A percentile compares a stretch with the other conserved stretches of the same genome.
These are phyloP conservation scores for Salpingoeca rosetta DNA, from an alignment of 78 protist genomes.

Conservation along the genomic window DNA sequence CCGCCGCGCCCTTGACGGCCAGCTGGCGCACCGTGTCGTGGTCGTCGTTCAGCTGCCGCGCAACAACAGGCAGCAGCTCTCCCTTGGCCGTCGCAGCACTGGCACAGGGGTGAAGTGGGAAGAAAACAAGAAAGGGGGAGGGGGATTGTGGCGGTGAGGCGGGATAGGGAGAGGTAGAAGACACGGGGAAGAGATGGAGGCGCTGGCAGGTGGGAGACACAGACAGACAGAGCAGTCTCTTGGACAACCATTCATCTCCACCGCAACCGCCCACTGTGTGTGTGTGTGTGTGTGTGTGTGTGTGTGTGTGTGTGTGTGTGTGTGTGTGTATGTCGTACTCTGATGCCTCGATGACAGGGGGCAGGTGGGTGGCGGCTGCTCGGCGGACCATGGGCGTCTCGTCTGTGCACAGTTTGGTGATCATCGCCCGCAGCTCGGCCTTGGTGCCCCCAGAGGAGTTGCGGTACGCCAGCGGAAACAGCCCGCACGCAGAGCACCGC, in stretches of 20 bases:
- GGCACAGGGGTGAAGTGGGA: slow-evolving; percentile 40
- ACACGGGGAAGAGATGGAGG: neutral
- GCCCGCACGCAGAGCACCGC: slow-evolving; percentile 81
- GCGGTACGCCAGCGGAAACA: slow-evolving; percentile 61
- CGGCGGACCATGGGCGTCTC: slow-evolving; percentile 92
- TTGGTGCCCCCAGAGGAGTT: slow-evolving; percentile 20
- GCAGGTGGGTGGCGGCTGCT: slow-evolving; percentile 55
- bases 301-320: neutral
- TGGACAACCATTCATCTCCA: no score
- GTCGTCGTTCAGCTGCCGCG: slow-evolving; percentile 65
- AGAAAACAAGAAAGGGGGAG: no score
- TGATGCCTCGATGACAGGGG: neutral
- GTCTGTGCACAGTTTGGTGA: slow-evolving; percentile 69
- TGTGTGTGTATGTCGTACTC: neutral
- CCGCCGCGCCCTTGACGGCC: slow-evolving; percentile 74
- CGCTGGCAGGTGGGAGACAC: neutral
- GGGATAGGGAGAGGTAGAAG: neutral
- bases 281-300: neutral
- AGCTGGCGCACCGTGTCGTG: slow-evolving; percentile 92
- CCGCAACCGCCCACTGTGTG: no score
- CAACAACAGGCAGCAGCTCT: slow-evolving; percentile 75
- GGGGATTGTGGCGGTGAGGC: neutral
- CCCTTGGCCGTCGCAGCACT: slow-evolving; percentile 42
- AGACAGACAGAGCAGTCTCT: no score
- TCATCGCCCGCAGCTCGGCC: slow-evolving; percentile 22